A percentile compares a stretch with the other conserved stretches of the same genome.
Evolutionary conservation across 805 yeast species (phyloP).

Genomic region (Candida sonorensis): DNA sequence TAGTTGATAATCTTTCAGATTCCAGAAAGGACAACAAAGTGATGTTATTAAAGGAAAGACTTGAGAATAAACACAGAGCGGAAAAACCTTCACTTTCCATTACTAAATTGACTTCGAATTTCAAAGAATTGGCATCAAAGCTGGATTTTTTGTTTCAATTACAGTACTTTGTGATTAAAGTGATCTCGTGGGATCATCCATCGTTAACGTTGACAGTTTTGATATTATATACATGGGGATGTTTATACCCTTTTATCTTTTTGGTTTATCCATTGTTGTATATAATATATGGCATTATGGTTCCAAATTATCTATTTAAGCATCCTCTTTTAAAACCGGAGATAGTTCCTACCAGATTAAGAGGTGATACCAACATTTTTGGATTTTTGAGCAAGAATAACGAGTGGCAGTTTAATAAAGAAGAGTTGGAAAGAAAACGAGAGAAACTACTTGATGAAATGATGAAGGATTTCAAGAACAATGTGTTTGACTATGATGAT

Average conservation of each 20-base stretch:
- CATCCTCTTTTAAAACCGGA: conserved; percentile 53
- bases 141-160: conserved; percentile 50
- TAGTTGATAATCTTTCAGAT: conserved; percentile 44
- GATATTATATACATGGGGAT: conserved; percentile 55
- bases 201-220: conserved; percentile 57
- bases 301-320: conserved; percentile 62
- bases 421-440: conserved; percentile 4
- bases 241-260: conserved; percentile 65
- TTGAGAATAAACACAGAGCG: conserved; percentile 29
- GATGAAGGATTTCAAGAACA: neutral
- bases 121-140: conserved; percentile 48
- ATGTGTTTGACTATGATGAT: too few species aligned
- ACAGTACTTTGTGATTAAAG: conserved; percentile 54
- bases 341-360: conserved; percentile 35
- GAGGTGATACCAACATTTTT: conserved; percentile 47
- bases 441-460: conserved; percentile 7
- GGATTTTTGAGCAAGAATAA: conserved; percentile 24
- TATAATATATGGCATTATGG: conserved; percentile 49
- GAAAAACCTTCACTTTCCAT: conserved; percentile 51
- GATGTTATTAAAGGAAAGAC: conserved; percentile 3
- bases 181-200: conserved; percentile 72
- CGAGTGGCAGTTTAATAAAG: conserved; percentile 14
- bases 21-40: conserved; percentile 29
- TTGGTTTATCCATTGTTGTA: conserved; percentile 56
- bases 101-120: conserved; percentile 46